Base-by-base conservation (phyloP, 164 flowering plant species). In the Nymphaea colorata region DNA sequence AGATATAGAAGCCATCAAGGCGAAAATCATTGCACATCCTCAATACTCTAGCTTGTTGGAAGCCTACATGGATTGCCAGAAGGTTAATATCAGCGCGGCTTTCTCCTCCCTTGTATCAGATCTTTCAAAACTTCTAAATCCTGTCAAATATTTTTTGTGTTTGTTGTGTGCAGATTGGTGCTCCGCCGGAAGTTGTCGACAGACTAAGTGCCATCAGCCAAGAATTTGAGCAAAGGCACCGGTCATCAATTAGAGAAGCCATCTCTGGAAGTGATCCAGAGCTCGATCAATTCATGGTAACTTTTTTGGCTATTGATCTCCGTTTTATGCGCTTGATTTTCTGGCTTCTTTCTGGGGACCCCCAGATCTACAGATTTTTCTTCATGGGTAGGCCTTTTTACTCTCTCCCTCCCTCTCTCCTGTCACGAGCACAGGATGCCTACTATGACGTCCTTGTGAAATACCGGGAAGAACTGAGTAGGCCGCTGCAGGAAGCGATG, bases 401-500 rank as follows among this genome's bases (percentile, higher is more conserved):
- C 14, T 61, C 25, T 4, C 64, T 17, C 18, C 42, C 18, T 61
- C 64, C 16, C 59, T 55, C 1, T 61, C 18, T 66, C 12, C 11
- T 59, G 51, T 2, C 7, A 43, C 44, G 42, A 11, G 68, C 2
- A 66, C 65, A 94, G 98, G 98, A 89, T 76, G 98, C 97, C 1
- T 94, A 94, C 65, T 89, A 83, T 45, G 90, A 91, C 66, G 89
- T 91, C 96, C 73, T 94, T 68, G 89, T 88, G 78, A 94, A 94
- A 73, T 94, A 91, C 67, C 79, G 91, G 18, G 96, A 94, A 73
- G 98, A 91, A 73, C 76, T 94, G 10, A 81, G 88, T 7, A 82
- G 97, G 77, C 98, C 98, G 0, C 73, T 93, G 61, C 98, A 93
- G 74, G 98, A 93, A 71, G 98, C 98, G 12, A 89, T 86, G 90